Conservation (phyloP, 805 yeast genomes). For the Vanderwaltozyma verrucispora region DNA sequence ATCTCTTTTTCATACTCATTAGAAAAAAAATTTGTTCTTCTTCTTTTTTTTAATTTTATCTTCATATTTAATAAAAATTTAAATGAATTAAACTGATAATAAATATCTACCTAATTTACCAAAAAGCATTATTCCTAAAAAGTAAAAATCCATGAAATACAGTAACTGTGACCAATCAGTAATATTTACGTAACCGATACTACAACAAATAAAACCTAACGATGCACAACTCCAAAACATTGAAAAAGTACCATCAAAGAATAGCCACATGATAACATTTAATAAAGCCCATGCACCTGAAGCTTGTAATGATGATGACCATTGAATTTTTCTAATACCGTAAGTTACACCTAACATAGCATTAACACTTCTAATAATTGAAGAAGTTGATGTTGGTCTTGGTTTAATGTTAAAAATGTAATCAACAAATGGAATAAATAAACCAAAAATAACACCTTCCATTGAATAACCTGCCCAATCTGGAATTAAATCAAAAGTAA, state of each 20-base stretch:
- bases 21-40: background rate
- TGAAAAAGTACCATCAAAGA: slow-evolving; percentile 48
- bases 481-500: slow-evolving; percentile 13
- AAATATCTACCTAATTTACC: slow-evolving; percentile 59
- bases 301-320: slow-evolving; percentile 59
- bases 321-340: slow-evolving; percentile 58
- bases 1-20: too few species aligned
- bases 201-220: slow-evolving; percentile 19
- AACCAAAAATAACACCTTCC: slow-evolving; percentile 53
- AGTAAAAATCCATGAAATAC: slow-evolving; percentile 41
- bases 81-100: slow-evolving; percentile 16
- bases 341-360: slow-evolving; percentile 63
- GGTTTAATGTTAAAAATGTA: slow-evolving; percentile 9
- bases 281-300: slow-evolving; percentile 51
- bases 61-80: background rate
- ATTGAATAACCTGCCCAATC: slow-evolving; percentile 30
- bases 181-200: slow-evolving; percentile 11
- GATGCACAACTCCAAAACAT: slow-evolving; percentile 35
- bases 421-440: slow-evolving; percentile 37
- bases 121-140: slow-evolving; percentile 53
- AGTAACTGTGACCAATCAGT: slow-evolving; percentile 12
- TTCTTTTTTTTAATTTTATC: background rate
- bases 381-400: slow-evolving; percentile 7
- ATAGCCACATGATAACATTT: slow-evolving; percentile 57
- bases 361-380: slow-evolving; percentile 27